These are phyloP conservation scores for Tetrastigma voinierianum DNA, from an alignment of 164 flowering plant species.

Conservation along the genomic window DNA sequence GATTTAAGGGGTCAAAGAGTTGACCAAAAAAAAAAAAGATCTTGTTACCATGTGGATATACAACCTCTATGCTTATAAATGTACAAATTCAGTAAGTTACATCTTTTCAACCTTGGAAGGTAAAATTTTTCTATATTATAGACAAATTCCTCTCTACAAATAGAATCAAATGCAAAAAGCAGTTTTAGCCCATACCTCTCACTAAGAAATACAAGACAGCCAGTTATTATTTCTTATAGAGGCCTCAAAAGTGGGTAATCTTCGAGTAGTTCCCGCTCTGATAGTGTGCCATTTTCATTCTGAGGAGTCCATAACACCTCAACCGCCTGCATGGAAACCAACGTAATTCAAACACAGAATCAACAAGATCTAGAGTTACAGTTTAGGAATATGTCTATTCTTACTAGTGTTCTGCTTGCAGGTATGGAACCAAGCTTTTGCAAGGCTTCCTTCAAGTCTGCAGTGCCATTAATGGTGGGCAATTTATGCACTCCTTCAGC, in stretches of 20 bases:
- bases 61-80: neutral
- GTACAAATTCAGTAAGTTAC: neutral
- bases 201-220: too few species aligned
- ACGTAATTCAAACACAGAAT: conserved; percentile 10
- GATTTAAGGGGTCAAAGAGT: too few species aligned
- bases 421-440: conserved; percentile 86
- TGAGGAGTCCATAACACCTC: conserved; percentile 99
- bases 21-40: too few species aligned
- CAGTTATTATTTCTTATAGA: conserved; percentile 32
- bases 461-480: conserved; percentile 71
- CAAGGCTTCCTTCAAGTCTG: conserved; percentile 86
- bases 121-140: too few species aligned
- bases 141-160: neutral
- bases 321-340: conserved; percentile 60
- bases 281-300: conserved; percentile 76
- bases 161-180: neutral
- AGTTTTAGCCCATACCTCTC: neutral
- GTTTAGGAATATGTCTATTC: neutral
- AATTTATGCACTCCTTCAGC: conserved; percentile 79
- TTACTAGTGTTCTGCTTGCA: too few species aligned
- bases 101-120: neutral
- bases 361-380: neutral
- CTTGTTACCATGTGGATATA: neutral
- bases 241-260: conserved; percentile 96
- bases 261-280: conserved; percentile 83